Conservation (phyloP, 257 asterid genomes). For the Solanum gracilifrons region DNA sequence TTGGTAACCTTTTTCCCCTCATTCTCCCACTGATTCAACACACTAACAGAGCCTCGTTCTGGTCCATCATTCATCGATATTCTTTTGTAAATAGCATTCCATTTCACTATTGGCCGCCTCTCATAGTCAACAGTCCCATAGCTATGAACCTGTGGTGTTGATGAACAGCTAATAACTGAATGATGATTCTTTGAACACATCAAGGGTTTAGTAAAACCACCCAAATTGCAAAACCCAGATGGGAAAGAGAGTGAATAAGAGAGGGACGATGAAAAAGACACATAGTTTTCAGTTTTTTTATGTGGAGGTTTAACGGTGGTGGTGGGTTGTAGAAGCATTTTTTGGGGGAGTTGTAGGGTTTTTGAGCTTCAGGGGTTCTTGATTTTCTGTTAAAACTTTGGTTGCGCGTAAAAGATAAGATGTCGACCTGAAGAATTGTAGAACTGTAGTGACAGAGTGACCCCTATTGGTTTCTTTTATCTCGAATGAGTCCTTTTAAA, state of each 20-base stretch:
- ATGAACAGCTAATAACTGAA: constrained; percentile 29
- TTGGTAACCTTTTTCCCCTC: constrained; percentile 48
- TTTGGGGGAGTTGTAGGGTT: constrained; percentile 20
- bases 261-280: constrained; percentile 9
- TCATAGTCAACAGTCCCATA: constrained; percentile 59
- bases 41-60: constrained; percentile 38
- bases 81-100: constrained; percentile 58
- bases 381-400: not conserved
- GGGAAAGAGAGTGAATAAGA: constrained; percentile 38
- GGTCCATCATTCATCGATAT: constrained; percentile 42
- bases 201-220: constrained; percentile 10
- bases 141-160: constrained; percentile 42
- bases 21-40: constrained; percentile 64
- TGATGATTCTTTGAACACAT: constrained; percentile 20
- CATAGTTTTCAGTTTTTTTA: constrained; percentile 5
- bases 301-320: constrained; percentile 23
- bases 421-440: not conserved
- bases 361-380: constrained; percentile 1
- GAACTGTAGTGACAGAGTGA: not conserved
- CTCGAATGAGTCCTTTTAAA: not conserved
- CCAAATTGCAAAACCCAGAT: constrained; percentile 28
- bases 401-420: not conserved
- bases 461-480: not conserved
- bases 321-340: constrained; percentile 67
- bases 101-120: constrained; percentile 39